Conservation (phyloP, 345 rosid genomes). For the Lagerstroemia speciosa region DNA sequence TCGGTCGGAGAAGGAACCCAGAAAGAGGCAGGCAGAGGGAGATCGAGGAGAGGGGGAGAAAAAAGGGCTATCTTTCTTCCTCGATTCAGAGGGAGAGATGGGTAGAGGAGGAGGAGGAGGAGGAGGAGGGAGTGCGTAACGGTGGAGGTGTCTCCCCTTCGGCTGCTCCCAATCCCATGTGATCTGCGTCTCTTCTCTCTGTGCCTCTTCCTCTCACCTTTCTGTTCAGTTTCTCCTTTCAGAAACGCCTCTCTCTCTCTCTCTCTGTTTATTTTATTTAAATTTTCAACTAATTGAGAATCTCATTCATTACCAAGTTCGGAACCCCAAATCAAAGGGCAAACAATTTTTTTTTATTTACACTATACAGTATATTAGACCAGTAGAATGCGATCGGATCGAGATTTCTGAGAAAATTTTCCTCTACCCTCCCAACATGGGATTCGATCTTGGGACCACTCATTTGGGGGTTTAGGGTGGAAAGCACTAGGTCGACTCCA, state of each 20-base stretch:
- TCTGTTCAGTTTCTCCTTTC: not conserved
- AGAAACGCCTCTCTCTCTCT: constrained; percentile 2
- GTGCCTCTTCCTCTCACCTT: not conserved
- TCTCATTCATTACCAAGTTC: too few species aligned
- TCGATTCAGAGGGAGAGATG: not conserved
- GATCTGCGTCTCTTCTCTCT: not conserved
- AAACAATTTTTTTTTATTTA: too few species aligned
- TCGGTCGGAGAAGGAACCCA: not conserved
- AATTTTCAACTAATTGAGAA: too few species aligned
- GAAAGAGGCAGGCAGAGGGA: not conserved
- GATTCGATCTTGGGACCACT: too few species aligned
- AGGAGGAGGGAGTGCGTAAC: constrained; percentile 4
- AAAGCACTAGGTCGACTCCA: too few species aligned
- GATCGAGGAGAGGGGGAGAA: not conserved
- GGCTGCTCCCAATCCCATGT: constrained; percentile 3
- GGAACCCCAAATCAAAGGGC: too few species aligned
- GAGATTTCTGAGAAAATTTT: too few species aligned
- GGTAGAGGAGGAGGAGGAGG: not conserved
- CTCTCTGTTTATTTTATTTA: not conserved
- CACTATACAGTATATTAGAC: too few species aligned
- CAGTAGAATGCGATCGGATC: too few species aligned
- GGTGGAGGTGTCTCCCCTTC: constrained; percentile 3
- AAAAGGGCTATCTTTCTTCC: not conserved
- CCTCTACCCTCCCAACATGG: too few species aligned
- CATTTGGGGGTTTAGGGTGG: too few species aligned